These are phyloP conservation scores for Aspergillus avenaceus DNA, from an alignment of 495 filamentous ascomycete genomes.

Conservation along the genomic window DNA sequence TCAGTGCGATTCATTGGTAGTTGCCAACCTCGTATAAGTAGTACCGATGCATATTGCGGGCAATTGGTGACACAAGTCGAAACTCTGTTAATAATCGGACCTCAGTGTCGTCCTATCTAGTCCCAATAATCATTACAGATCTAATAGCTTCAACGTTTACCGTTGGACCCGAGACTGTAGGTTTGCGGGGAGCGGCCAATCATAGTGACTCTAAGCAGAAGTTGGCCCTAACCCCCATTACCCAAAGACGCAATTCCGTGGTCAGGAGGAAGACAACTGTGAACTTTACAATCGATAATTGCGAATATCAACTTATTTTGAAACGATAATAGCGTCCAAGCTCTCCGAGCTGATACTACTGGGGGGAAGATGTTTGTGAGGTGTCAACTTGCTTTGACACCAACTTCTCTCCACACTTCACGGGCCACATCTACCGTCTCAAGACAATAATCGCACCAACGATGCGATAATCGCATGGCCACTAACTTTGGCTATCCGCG, in stretches of 20 bases:
- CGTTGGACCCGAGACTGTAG: too few relatives aligned
- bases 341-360: background rate
- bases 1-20: too few relatives aligned
- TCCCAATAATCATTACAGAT: too few relatives aligned
- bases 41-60: too few relatives aligned
- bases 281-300: constrained; percentile 4
- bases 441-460: background rate
- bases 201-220: too few relatives aligned
- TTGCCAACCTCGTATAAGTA: too few relatives aligned
- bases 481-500: background rate
- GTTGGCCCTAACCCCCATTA: too few relatives aligned
- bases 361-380: background rate
- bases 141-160: too few relatives aligned
- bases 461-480: background rate
- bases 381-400: background rate
- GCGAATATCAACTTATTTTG: background rate
- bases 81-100: too few relatives aligned
- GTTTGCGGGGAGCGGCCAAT: too few relatives aligned
- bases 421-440: background rate
- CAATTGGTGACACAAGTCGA: too few relatives aligned
- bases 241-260: background rate
- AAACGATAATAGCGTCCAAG: constrained; percentile 1
- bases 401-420: background rate
- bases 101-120: too few relatives aligned
- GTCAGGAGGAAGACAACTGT: background rate